Conservation (phyloP, 257 asterid species). For the Plantago major region DNA sequence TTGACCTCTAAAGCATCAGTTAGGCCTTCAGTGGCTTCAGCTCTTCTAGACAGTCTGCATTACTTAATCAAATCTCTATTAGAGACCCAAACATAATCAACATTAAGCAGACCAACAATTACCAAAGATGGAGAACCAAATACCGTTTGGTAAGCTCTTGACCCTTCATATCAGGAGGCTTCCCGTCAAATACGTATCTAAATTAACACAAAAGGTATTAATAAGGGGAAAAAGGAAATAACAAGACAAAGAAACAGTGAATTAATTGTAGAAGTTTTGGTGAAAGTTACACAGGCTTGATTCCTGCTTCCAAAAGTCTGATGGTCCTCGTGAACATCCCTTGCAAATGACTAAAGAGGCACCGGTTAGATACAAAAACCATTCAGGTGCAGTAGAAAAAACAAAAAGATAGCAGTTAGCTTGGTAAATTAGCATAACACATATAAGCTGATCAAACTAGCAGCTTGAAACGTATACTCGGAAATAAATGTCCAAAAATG, state of each 20-base stretch:
- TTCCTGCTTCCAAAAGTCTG: slow-evolving; percentile 98
- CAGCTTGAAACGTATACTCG: slow-evolving; percentile 7
- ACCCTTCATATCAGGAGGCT: slow-evolving; percentile 93
- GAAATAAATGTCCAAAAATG: background rate
- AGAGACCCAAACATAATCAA: background rate
- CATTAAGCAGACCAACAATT: slow-evolving; percentile 14
- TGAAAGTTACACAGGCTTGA: slow-evolving; percentile 78
- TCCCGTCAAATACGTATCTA: slow-evolving; percentile 94
- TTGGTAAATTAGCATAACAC: background rate
- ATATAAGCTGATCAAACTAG: slow-evolving; percentile 10
- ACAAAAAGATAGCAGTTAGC: background rate
- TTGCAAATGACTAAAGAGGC: slow-evolving; percentile 69
- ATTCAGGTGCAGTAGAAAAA: slow-evolving; percentile 2
- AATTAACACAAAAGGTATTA: slow-evolving; percentile 14
- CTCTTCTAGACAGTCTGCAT: slow-evolving; percentile 81
- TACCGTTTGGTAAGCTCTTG: slow-evolving; percentile 99
- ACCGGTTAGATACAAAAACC: slow-evolving; percentile 14
- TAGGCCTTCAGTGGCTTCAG: slow-evolving; percentile 82
- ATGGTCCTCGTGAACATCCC: slow-evolving; percentile 95
- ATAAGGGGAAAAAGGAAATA: slow-evolving; percentile 13
- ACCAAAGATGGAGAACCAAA: slow-evolving; percentile 11
- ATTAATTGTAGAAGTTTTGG: slow-evolving; percentile 7
- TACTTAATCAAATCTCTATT: slow-evolving; percentile 15
- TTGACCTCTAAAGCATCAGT: slow-evolving; percentile 76
- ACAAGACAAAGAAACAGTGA: slow-evolving; percentile 14